phyloP scores from a whole-genome alignment of 306 rosid genomes.

The Betula pendula region DNA sequence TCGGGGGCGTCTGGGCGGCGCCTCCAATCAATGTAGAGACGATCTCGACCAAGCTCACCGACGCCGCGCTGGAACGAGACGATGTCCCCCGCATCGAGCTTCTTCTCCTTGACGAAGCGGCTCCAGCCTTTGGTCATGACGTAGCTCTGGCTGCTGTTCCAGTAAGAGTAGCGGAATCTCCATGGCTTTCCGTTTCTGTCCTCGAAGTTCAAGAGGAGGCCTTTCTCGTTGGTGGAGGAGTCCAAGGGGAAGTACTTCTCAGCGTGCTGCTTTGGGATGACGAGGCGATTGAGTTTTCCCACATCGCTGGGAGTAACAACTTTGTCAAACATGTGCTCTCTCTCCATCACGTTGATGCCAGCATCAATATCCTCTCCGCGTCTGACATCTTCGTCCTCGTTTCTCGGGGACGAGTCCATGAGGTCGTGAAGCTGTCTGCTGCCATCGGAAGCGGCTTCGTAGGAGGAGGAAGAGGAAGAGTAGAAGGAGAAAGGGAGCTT shows the following conservation, averaged over 20 bases:
- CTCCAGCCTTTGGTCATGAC: slow-evolving; percentile 98
- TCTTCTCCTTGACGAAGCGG: slow-evolving; percentile 89
- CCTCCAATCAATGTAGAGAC: slow-evolving; percentile 75
- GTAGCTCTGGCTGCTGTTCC: slow-evolving; percentile 95
- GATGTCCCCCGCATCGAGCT: slow-evolving; percentile 79
- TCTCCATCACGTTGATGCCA: slow-evolving; percentile 28
- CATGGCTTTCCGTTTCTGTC: slow-evolving; percentile 72
- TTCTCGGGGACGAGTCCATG: slow-evolving; percentile 30
- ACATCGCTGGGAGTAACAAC: slow-evolving; percentile 92
- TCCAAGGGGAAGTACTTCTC: slow-evolving; percentile 83
- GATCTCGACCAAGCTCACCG: slow-evolving; percentile 50
- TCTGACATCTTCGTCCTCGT: neutral
- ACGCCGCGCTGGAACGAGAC: slow-evolving; percentile 83
- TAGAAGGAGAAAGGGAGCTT: slow-evolving; percentile 23
- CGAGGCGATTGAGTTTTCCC: slow-evolving; percentile 84
- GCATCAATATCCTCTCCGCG: neutral
- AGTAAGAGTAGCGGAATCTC: slow-evolving; percentile 89
- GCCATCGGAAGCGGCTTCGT: neutral
- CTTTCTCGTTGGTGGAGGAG: slow-evolving; percentile 76
- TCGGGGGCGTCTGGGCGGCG: slow-evolving; percentile 39
- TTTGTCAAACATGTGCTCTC: slow-evolving; percentile 89
- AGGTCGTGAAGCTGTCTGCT: slow-evolving; percentile 22
- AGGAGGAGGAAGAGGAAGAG: slow-evolving; percentile 20
- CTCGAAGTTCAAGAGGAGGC: slow-evolving; percentile 68
- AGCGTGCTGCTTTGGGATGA: slow-evolving; percentile 88